Evolutionary conservation across 768 basidiomycete species (phyloP).

Genomic region (Collybiopsis luxurians): DNA sequence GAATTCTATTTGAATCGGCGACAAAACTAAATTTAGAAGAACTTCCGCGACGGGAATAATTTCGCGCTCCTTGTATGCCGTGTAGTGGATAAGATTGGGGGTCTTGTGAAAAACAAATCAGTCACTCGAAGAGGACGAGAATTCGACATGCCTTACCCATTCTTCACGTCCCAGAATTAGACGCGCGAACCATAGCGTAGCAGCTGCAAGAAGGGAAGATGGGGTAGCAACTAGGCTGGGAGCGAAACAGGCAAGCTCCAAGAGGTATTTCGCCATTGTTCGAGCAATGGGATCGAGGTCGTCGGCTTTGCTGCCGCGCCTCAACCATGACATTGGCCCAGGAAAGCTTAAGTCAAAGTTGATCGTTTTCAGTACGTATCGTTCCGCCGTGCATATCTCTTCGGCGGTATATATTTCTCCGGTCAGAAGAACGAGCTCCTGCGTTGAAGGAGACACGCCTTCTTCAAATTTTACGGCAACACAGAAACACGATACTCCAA

Average conservation of each 20-base stretch:
- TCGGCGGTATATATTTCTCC: constrained; percentile 86
- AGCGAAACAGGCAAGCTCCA: constrained; percentile 90
- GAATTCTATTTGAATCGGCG: constrained; percentile 74
- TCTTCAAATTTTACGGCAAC: constrained; percentile 96
- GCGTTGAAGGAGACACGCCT: constrained; percentile 85
- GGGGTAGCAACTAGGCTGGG: constrained; percentile 79
- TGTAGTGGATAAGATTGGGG: constrained; percentile 89
- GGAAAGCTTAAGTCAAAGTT: constrained; percentile 93
- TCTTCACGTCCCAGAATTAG: constrained; percentile 76
- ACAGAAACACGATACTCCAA: constrained; percentile 92
- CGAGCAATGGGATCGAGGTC: constrained; percentile 90
- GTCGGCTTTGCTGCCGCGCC: constrained; percentile 94
- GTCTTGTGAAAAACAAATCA: constrained; percentile 41
- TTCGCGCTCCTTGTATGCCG: constrained; percentile 84
- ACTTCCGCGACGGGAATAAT: constrained; percentile 86
- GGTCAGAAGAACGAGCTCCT: constrained; percentile 86
- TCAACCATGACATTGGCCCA: constrained; percentile 90
- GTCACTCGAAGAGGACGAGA: neutral
- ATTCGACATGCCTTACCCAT: constrained; percentile 68
- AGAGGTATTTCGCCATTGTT: constrained; percentile 90
- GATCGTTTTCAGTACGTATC: constrained; percentile 89
- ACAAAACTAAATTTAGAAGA: constrained; percentile 85
- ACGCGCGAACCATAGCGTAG: constrained; percentile 87
- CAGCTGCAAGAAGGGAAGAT: constrained; percentile 86
- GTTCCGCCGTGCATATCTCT: constrained; percentile 64